Conservation (phyloP, 2,329 filamentous ascomycete species). For the Hortaea sp. region DNA sequence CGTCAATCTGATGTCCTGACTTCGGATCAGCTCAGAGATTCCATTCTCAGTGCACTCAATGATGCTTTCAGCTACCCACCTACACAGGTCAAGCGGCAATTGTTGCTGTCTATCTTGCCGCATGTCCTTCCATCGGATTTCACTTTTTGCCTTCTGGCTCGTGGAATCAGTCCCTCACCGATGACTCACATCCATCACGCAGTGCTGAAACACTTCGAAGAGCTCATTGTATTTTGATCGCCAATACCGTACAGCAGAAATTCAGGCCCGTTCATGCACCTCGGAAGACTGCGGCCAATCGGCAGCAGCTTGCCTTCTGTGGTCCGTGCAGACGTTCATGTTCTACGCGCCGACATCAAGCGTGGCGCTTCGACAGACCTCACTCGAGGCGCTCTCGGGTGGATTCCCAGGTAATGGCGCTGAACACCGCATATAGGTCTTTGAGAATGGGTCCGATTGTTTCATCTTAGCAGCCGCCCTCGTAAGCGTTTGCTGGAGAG, state of each 20-base stretch:
- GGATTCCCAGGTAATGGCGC: constrained; percentile 7
- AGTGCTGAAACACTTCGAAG: constrained; percentile 6
- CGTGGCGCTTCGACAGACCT: constrained; percentile 8
- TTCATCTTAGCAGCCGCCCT: constrained; percentile 23
- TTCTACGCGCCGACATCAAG: constrained; percentile 11
- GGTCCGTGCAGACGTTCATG: constrained; percentile 4
- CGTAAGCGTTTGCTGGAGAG: constrained; percentile 12
- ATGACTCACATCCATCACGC: constrained; percentile 9
- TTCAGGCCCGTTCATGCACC: constrained; percentile 1
- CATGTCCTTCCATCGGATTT: too few species aligned
- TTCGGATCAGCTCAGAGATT: too few species aligned
- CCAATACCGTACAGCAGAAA: constrained; percentile 1
- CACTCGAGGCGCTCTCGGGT: constrained; percentile 5
- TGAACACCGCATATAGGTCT: constrained; percentile 4
- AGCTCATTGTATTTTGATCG: constrained; percentile 6
- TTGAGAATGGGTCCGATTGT: constrained; percentile 11
- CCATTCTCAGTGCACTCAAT: too few species aligned
- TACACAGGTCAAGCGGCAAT: too few species aligned
- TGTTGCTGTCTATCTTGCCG: too few species aligned
- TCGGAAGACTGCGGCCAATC: not conserved
- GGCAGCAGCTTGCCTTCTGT: constrained; percentile 1
- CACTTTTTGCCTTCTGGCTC: too few species aligned
- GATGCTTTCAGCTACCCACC: too few species aligned
- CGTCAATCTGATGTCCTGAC: too few species aligned
- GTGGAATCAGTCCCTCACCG: too few species aligned